Evolutionary conservation across 2,329 filamentous ascomycete species (phyloP), one percentile per base, ranked within the genome.

Genomic region (Dactylellina parvicollis): DNA sequence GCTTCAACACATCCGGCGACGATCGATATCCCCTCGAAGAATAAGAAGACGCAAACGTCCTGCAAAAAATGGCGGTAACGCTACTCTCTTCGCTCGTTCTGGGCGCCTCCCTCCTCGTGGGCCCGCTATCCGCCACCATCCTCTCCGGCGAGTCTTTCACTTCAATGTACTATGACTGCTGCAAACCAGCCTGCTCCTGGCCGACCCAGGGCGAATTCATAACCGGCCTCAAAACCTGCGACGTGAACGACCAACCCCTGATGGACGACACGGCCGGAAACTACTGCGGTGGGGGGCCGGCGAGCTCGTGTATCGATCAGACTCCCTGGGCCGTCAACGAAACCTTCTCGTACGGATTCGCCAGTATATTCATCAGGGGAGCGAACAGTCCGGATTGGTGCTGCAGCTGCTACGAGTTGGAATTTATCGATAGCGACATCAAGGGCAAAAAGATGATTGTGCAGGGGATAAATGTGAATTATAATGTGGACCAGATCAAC

Each of bases 171-270:
- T 81, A 78, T 74, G 88, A 90, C 79, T 90, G 89, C 82, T 90
- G 88, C 82, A 91, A 91, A 82, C 86, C 88, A 20, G 88, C 86
- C 22, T 90, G 88, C 79, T 83, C 83, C 1, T 84, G 75, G 76
- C 72, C 47, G 20, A 74, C 69, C 20, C 76, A 77, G 56, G 75
- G 74, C 20, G 7, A 42, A 18, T 72, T 72, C 46, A 7, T 72
- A 7, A 42, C 52, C 14, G 67, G 67, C 7, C 72, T 77, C 8
- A 76, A 74, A 28, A 76, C 75, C 30, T 77, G 75, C 57, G 60
- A 76, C n/a, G 54, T 36, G 18, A 72, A 72, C 28, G 38, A 72
- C 38, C n/a, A 64, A 40, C 18, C 20, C 4, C n/a, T 72, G 2
- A 18, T 50, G 16, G 67, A 72, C 24, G 67, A 72, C 30, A 72